Evolutionary conservation across 148 eudicot genomes (phyloP).

Genomic region (Amaranthus palmeri): DNA sequence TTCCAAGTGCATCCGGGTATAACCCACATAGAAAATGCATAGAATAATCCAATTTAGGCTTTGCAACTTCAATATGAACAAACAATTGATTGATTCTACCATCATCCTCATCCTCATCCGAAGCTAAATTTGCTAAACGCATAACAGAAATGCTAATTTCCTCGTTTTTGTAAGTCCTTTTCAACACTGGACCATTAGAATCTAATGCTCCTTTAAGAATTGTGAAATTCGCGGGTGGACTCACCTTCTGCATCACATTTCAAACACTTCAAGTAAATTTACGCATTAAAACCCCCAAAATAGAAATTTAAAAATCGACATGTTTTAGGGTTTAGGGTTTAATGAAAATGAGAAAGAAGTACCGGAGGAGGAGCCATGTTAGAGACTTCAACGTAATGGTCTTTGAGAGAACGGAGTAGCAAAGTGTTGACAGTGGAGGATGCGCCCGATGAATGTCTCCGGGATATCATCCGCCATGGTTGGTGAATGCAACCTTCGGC

Average conservation of each 20-base stretch:
- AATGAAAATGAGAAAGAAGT: slow-evolving; percentile 17
- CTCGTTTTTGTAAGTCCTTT: slow-evolving; percentile 51
- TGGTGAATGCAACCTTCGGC: slow-evolving; percentile 23
- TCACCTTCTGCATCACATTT: slow-evolving; percentile 50
- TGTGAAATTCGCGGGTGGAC: slow-evolving; percentile 61
- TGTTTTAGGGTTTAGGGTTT: slow-evolving; percentile 15
- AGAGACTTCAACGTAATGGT: slow-evolving; percentile 75
- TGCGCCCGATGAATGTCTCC: slow-evolving; percentile 24
- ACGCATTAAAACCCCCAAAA: neutral
- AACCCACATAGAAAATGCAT: slow-evolving; percentile 83
- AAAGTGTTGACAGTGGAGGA: slow-evolving; percentile 61
- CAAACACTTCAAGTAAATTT: neutral
- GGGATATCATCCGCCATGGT: slow-evolving; percentile 32
- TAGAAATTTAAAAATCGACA: slow-evolving; percentile 1
- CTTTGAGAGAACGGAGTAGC: slow-evolving; percentile 69
- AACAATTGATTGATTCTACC: slow-evolving; percentile 76
- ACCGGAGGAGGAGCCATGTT: slow-evolving; percentile 56
- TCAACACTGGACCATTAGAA: slow-evolving; percentile 65
- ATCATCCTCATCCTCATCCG: slow-evolving; percentile 37
- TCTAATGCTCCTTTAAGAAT: slow-evolving; percentile 73
- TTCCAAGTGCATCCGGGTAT: slow-evolving; percentile 91
- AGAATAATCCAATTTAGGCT: slow-evolving; percentile 49
- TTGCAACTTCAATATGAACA: slow-evolving; percentile 71
- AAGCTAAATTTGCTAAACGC: slow-evolving; percentile 58
- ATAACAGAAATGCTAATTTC: slow-evolving; percentile 72